Conservation (phyloP, 2,329 filamentous ascomycete genomes). For the Botryosphaeria dothidea region DNA sequence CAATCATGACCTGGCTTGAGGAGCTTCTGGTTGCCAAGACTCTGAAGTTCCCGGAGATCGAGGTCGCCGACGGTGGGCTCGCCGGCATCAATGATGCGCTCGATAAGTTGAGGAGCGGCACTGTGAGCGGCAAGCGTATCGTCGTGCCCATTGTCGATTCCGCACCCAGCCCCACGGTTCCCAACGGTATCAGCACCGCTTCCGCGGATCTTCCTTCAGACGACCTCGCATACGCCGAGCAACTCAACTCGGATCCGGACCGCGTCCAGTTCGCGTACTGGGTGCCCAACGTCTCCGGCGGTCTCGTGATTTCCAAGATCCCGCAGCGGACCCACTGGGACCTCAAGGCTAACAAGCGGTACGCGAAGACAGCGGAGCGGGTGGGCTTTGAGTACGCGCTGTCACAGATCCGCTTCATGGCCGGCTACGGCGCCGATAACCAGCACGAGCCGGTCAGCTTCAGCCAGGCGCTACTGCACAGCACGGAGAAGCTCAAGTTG, state of each 20-base stretch:
- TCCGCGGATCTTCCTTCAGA: background rate
- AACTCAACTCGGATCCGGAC: constrained; percentile 45
- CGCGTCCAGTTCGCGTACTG: constrained; percentile 54
- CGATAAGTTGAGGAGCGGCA: constrained; percentile 65
- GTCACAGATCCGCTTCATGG: constrained; percentile 56
- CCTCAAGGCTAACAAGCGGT: constrained; percentile 50
- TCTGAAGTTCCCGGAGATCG: constrained; percentile 64
- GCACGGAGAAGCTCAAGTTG: constrained; percentile 51
- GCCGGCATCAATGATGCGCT: constrained; percentile 68
- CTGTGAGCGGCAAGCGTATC: constrained; percentile 67
- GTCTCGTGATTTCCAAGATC: constrained; percentile 56
- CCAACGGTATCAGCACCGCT: background rate
- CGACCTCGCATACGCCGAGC: constrained; percentile 31
- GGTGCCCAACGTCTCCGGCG: constrained; percentile 57
- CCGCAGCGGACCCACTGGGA: constrained; percentile 53
- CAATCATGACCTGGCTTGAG: constrained; percentile 67
- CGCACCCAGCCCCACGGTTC: background rate
- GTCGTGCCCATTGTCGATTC: constrained; percentile 50
- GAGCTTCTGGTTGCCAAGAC: constrained; percentile 56
- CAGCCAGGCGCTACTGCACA: constrained; percentile 51
- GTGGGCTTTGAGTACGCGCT: constrained; percentile 55
- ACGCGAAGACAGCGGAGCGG: constrained; percentile 51
- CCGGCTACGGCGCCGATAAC: constrained; percentile 49
- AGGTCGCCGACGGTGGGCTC: constrained; percentile 64
- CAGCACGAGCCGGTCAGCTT: constrained; percentile 57